phyloP scores from a whole-genome alignment of 345 rosid genomes.

The Eucalyptus tenuipes region DNA sequence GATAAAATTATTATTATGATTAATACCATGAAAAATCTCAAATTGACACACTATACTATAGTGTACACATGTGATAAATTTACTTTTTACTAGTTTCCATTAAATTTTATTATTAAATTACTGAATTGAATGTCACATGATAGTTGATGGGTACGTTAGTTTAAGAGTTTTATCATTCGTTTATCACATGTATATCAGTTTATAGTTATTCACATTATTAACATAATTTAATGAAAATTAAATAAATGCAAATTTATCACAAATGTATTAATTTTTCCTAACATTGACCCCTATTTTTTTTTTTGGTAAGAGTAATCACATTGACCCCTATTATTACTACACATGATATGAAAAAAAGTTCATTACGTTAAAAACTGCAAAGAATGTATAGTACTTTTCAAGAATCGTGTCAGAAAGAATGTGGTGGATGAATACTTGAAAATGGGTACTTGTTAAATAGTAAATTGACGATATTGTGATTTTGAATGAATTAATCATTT shows the following conservation, averaged over 20 bases:
- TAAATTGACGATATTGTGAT: neutral
- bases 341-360: neutral
- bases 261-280: too few species aligned
- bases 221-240: too few species aligned
- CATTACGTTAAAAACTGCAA: neutral
- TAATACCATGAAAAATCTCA: too few species aligned
- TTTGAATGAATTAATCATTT: neutral
- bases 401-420: neutral
- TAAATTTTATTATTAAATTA: fast-evolving
- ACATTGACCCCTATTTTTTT: too few species aligned
- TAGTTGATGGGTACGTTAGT: fast-evolving
- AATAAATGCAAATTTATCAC: too few species aligned
- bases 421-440: neutral
- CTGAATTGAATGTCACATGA: fast-evolving
- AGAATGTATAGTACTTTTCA: too few species aligned
- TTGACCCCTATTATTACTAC: neutral
- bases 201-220: too few species aligned
- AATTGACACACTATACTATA: fast-evolving
- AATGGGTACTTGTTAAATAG: neutral
- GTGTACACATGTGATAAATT: fast-evolving
- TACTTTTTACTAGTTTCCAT: fast-evolving
- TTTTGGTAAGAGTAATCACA: too few species aligned
- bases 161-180: fast-evolving
- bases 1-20: neutral
- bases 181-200: fast-evolving